Base-by-base conservation (phyloP, 2,329 filamentous ascomycete species). In the Curvularia eragrostidis region DNA sequence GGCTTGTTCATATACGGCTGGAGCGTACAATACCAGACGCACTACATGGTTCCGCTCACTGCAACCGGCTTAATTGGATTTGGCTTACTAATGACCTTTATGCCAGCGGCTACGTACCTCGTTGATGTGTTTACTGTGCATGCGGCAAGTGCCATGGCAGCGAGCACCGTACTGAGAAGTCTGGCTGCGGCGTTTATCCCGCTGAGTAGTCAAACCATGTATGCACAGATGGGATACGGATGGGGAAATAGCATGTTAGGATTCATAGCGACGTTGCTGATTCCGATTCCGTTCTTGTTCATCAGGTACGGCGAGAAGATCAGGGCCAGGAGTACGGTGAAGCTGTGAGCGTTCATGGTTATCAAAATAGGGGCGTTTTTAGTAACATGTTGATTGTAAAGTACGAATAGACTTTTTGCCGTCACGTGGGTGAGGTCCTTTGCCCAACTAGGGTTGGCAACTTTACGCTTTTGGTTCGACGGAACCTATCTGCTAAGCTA, bases 81-180 rank as follows among this genome's bases (percentile, higher is more conserved):
- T 28, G 75, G 73, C 3, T 51, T 78, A 13, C 55, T 78, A 32
- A 62, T 76, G 64, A 70, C 70, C 1, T 77, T 77, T 42, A 78
- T 79, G 75, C 72, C 75, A 0, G 70, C 74, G 0, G 71, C 67
- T 15, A 78, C 74, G 0, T 80, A 81, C 54, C 63, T 80, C 1
- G 72, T 80, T 12, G 78, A 80, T 53, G 76, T 77, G 0, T 80
- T 77, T 46, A 78, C 76, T 2, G 56, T 73, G 1, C 75, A 79
- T 54, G 79, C 79, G 0, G 79, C 78, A 0, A 76, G 72, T 48
- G 78, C 79, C 0, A 76, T 79, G 67, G 77, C 78, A 1, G 79
- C 79, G 8, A 77, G 70, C 43, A 78, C 77, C 0, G 74, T 80
- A 2, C 59, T 78, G 39, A 65, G 78, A 9, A 74, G 68, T 48